These are phyloP conservation scores for Trichosporon coremiiforme DNA, from an alignment of 1,284 basidiomycete genomes.

Conservation along the genomic window DNA sequence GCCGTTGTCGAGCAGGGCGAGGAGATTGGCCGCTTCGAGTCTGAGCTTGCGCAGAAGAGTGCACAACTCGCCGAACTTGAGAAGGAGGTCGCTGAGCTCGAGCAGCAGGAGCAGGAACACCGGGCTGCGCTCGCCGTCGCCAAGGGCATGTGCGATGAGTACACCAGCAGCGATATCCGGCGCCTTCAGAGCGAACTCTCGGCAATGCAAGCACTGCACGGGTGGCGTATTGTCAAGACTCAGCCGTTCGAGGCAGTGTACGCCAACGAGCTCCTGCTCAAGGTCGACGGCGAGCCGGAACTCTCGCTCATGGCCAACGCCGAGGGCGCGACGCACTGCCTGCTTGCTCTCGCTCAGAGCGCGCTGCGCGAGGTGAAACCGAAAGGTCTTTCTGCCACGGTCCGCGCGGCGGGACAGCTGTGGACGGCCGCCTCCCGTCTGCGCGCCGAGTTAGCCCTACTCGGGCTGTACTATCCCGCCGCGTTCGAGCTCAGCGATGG, in stretches of 20 bases:
- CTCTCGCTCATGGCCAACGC: constrained; percentile 44
- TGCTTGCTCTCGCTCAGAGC: constrained; percentile 53
- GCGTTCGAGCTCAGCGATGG: constrained; percentile 57
- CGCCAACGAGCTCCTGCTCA: constrained; percentile 66
- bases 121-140: constrained; percentile 65
- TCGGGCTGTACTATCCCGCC: constrained; percentile 73
- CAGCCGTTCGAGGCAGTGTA: constrained; percentile 68
- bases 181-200: constrained; percentile 72
- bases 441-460: constrained; percentile 68
- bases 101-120: constrained; percentile 63
- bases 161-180: constrained; percentile 73
- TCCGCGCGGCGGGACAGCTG: constrained; percentile 68
- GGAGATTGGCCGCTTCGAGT: constrained; percentile 69
- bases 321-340: constrained; percentile 53
- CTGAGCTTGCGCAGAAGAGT: constrained; percentile 67
- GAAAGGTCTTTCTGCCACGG: constrained; percentile 60
- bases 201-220: constrained; percentile 72
- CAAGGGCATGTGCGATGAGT: constrained; percentile 68
- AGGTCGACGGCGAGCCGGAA: constrained; percentile 56
- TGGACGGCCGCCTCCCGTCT: constrained; percentile 74
- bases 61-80: constrained; percentile 59
- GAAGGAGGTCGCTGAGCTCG: constrained; percentile 60
- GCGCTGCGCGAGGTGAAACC: constrained; percentile 13
- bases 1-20: constrained; percentile 83
- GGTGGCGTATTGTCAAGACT: constrained; percentile 66